Evolutionary conservation across 2,329 filamentous ascomycete genomes (phyloP), one percentile per base, ranked within the genome.

Genomic region (Verticillium albo-atrum): DNA sequence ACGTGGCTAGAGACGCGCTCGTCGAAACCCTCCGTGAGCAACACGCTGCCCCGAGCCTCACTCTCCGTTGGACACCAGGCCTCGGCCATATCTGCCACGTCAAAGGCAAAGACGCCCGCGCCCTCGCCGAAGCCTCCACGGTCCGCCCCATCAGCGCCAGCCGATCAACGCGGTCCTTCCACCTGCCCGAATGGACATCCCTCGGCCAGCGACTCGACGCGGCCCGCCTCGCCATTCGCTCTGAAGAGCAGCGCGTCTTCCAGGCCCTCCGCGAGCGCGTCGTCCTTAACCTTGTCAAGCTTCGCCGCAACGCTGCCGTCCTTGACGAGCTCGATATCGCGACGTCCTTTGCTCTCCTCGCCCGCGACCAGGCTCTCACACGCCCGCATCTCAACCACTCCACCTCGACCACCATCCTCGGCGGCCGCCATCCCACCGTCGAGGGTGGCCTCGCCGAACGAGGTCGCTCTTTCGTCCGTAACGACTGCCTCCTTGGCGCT

Each of bases 321-420:
- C 84, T 99, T 23, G 94, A 98, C 71, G 93, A 97, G 73, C 84
- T 99, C 9, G 95, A 99, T 74, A 89, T 99, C 37, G 85, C 90
- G 2, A 91, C 91, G 58, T 92, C 92, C 0, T 96, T 96, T 69
- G 92, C 95, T 3, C 82, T 80, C 4, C 81, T 98, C 2, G 93
- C 95, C 2, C 72, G 80, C 26, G 90, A 96, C 70, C 88, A 91
- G 63, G 78, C 82, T 54, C 86, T 95, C 66, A 82, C 87, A 1
- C 85, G 94, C 0, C 95, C 95, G 0, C 75, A 87, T 1, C 74
- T 99, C 32, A 89, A 89, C 67, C 77, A 81, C 67, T 78, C 80
- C 9, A 85, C 82, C 0, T 75, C 80, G 3, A 91, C 96, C 71
- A 88, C 88, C 61, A 90, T 99, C 66, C 77, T 96, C 10, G 92